Percentiles rank a stretch among this genome's conserved stretches.
Evolutionary conservation across 306 rosid species (phyloP).

Genomic region (Fagus sylvatica): DNA sequence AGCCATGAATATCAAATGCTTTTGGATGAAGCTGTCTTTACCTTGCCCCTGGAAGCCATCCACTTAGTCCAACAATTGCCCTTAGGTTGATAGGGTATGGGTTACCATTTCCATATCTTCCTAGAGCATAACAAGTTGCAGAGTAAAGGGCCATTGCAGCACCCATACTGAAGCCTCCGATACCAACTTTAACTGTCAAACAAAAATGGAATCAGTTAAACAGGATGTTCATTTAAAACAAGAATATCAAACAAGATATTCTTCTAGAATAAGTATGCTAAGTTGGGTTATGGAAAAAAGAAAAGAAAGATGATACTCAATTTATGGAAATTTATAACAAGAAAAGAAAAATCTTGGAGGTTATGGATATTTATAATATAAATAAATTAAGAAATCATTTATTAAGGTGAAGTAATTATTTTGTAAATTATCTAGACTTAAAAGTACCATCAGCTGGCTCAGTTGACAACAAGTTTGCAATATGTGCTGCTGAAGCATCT

Average conservation of each 20-base stretch:
- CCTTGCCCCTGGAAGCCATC: conserved; percentile 99
- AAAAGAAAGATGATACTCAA: background rate
- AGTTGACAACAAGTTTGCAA: conserved; percentile 86
- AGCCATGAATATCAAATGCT: background rate
- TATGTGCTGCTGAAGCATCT: conserved; percentile 95
- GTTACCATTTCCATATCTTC: conserved; percentile 80
- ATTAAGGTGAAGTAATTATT: conserved; percentile 5
- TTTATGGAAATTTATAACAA: background rate
- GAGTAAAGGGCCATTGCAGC: conserved; percentile 96
- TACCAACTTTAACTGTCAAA: conserved; percentile 87
- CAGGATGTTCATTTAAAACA: background rate
- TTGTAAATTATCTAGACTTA: conserved; percentile 1
- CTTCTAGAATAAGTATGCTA: background rate
- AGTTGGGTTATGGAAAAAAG: background rate
- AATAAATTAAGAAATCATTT: background rate
- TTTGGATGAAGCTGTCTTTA: conserved; percentile 19
- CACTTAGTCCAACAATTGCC: conserved; percentile 92
- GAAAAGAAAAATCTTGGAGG: background rate
- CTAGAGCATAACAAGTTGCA: conserved; percentile 90
- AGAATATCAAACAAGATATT: background rate
- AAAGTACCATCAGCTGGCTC: conserved; percentile 93
- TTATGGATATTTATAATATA: background rate
- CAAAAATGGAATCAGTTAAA: conserved; percentile 20
- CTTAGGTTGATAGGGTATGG: conserved; percentile 77
- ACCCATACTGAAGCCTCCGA: conserved; percentile 99